These are phyloP conservation scores for Ramaria sp. DNA, from an alignment of 768 basidiomycete species.

Conservation along the genomic window DNA sequence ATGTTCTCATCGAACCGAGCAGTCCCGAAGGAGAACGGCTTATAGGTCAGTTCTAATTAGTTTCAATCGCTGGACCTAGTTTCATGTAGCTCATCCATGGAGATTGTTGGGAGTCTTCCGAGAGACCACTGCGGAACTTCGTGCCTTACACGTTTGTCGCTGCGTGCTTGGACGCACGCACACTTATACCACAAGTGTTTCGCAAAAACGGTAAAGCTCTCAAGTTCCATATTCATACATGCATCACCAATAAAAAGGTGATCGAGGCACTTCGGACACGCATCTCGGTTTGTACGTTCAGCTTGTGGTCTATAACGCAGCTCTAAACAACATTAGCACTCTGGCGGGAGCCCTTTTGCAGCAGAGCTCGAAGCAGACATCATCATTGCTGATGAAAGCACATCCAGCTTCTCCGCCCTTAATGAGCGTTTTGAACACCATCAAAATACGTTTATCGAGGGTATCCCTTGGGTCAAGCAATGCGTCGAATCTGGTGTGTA, in stretches of 20 bases:
- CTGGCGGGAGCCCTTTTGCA: slow-evolving; percentile 67
- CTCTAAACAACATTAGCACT: slow-evolving; percentile 41
- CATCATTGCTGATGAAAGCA: slow-evolving; percentile 71
- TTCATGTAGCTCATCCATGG: slow-evolving; percentile 13
- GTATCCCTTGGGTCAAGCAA: slow-evolving; percentile 75
- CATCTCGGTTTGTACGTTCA: slow-evolving; percentile 43
- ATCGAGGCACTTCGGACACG: slow-evolving; percentile 53
- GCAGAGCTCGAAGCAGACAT: slow-evolving; percentile 62
- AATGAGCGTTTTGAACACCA: slow-evolving; percentile 62
- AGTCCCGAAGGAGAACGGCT: slow-evolving; percentile 67
- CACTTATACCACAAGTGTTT: slow-evolving; percentile 68
- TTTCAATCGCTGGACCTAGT: background rate
- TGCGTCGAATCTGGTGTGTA: slow-evolving; percentile 61
- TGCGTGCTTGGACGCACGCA: slow-evolving; percentile 72
- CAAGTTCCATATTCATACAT: slow-evolving; percentile 70
- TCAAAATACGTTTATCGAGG: slow-evolving; percentile 67
- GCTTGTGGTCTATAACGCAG: background rate
- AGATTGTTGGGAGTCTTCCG: slow-evolving; percentile 56
- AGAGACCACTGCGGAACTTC: slow-evolving; percentile 66
- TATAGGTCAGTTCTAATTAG: background rate
- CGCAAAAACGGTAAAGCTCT: slow-evolving; percentile 53
- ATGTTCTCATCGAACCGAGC: slow-evolving; percentile 56
- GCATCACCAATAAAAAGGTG: slow-evolving; percentile 70
- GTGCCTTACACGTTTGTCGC: slow-evolving; percentile 77
- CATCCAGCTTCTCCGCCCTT: slow-evolving; percentile 63